Percentiles rank a stretch among this genome's conserved stretches.
These are phyloP conservation scores for Apodospora peruviana DNA, from an alignment of 495 filamentous ascomycete species.

Conservation along the genomic window DNA sequence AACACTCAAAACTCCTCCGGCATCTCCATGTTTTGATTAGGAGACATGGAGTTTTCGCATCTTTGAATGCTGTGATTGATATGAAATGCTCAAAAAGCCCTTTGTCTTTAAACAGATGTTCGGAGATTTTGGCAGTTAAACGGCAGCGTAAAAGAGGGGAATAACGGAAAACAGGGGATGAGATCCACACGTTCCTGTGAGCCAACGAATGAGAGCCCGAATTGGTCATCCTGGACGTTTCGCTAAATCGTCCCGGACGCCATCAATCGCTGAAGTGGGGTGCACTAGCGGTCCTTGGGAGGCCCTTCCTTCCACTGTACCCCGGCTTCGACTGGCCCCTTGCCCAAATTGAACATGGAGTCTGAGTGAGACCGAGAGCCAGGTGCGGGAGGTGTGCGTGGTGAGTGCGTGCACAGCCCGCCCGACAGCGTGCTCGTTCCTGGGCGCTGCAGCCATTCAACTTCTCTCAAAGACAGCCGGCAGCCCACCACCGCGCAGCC, in stretches of 20 bases:
- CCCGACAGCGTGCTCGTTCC: not conserved
- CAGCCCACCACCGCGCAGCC: conserved; percentile 6
- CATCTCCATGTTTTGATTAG: too few relatives aligned
- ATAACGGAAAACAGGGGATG: too few relatives aligned
- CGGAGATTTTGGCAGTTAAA: too few relatives aligned
- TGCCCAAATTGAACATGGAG: conserved; percentile 26
- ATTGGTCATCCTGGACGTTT: conserved; percentile 22
- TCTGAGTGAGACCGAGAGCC: conserved; percentile 5
- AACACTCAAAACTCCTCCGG: too few relatives aligned
- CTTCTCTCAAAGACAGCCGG: conserved; percentile 19
- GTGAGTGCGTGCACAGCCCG: conserved; percentile 2
- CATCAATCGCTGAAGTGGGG: conserved; percentile 13
- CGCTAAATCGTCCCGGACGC: conserved; percentile 20
- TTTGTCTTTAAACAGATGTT: too few relatives aligned
- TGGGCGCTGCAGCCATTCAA: not conserved
- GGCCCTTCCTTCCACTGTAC: conserved; percentile 9
- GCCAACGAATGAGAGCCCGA: conserved; percentile 15
- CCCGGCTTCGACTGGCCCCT: conserved; percentile 23
- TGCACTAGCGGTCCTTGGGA: conserved; percentile 15
- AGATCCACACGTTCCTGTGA: not conserved
- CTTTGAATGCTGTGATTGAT: too few relatives aligned
- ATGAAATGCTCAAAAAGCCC: too few relatives aligned
- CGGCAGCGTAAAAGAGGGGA: not conserved
- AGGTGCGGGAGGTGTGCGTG: too few relatives aligned
- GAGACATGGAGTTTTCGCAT: too few relatives aligned